Percentiles rank a stretch among this genome's conserved stretches.
phyloP scores from a whole-genome alignment of 306 rosid genomes.

The Cucurbita argyrosperma region DNA sequence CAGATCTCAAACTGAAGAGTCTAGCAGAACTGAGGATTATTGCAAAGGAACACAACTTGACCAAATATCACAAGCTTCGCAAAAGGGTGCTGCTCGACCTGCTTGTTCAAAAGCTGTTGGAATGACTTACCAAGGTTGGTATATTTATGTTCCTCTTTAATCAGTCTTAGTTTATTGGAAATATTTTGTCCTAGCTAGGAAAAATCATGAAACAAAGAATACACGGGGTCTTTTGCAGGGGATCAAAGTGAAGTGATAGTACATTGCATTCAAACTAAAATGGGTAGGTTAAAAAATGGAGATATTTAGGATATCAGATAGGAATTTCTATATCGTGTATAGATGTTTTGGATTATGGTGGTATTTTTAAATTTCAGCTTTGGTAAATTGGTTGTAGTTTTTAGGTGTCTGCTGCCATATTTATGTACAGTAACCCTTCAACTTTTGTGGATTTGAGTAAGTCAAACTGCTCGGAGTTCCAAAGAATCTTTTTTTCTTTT shows the following conservation, averaged over 20 bases:
- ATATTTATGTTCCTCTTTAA: background rate
- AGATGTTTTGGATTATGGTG: constrained; percentile 2
- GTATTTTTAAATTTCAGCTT: background rate
- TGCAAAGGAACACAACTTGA: background rate
- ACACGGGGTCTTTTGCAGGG: background rate
- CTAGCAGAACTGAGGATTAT: background rate
- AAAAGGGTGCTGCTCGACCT: background rate
- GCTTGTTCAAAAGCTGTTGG: background rate
- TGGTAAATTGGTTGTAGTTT: background rate
- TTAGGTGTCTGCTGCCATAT: background rate
- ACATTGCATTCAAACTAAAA: background rate
- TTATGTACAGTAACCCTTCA: background rate
- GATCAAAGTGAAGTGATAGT: background rate
- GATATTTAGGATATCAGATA: constrained; percentile 1
- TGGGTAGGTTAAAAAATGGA: background rate
- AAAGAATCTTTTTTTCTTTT: background rate
- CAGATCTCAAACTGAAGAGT: background rate
- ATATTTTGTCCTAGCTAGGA: background rate
- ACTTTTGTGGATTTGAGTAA: background rate
- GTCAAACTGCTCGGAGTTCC: background rate
- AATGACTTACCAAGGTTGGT: background rate
- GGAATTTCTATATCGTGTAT: background rate
- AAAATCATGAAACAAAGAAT: background rate
- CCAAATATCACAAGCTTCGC: background rate
- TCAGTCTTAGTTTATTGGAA: background rate